A percentile compares a stretch with the other conserved stretches of the same genome.
These are phyloP conservation scores for Solanum chaucha DNA, from an alignment of 257 asterid species.

Conservation along the genomic window DNA sequence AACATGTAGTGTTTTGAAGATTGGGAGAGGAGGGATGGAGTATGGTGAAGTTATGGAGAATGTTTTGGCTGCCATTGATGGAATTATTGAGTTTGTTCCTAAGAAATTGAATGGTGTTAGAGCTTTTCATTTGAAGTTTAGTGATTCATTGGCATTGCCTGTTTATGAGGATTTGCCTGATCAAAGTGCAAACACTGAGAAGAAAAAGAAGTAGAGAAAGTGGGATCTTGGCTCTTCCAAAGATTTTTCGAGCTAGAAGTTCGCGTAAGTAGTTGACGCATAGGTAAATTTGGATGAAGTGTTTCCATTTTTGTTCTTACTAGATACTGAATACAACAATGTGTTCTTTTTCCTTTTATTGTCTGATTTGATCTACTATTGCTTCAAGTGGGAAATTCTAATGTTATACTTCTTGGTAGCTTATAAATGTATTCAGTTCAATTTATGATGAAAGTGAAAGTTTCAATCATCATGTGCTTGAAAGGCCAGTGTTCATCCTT, in stretches of 20 bases:
- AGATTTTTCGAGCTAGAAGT: neutral
- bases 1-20: slow-evolving; percentile 52
- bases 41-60: slow-evolving; percentile 46
- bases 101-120: slow-evolving; percentile 57
- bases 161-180: slow-evolving; percentile 22
- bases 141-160: slow-evolving; percentile 73
- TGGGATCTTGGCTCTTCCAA: neutral
- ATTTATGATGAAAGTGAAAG: neutral
- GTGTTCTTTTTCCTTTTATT: neutral
- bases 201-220: neutral
- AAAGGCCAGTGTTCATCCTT: neutral
- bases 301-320: neutral
- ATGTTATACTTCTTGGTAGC: neutral
- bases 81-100: slow-evolving; percentile 38
- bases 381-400: neutral
- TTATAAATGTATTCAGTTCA: neutral
- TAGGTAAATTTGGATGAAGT: neutral
- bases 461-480: neutral
- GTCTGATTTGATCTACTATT: neutral
- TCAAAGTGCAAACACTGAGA: neutral
- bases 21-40: slow-evolving; percentile 52
- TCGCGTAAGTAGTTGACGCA: neutral
- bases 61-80: slow-evolving; percentile 48
- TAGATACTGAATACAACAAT: neutral
- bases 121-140: slow-evolving; percentile 74